Base-by-base conservation (phyloP, 345 rosid genomes). In the Kernera saxatilis region DNA sequence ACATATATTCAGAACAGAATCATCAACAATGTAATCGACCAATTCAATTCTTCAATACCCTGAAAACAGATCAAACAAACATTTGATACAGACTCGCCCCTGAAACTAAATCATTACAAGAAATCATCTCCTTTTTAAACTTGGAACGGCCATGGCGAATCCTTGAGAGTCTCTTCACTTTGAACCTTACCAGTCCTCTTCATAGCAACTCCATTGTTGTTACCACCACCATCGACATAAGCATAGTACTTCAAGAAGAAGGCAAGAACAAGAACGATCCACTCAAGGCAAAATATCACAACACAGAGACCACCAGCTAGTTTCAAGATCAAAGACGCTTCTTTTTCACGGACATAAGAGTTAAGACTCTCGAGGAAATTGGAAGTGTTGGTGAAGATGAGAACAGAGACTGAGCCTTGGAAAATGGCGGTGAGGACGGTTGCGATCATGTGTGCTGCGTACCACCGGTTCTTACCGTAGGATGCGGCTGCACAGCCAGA, bases 71-170 rank as follows among this genome's bases (percentile, higher is more conserved):
- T 75, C 65, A 52, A 69, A 75, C 41, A 33, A 54, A 52, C 50
- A 69, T 62, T 37, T 54, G 58, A 61, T 70, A 48, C 44, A 65
- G 58, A 26, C 14, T 23, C 50, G 17, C 17, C 37, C 22, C 37
- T 45, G 23, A 45, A 46, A 19, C 12, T 18, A 44, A 29, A 64
- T 18, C 48, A 55, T 26, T 48, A 71, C 63, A 44, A 69, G 26
- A 66, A 44, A 2, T 40, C 9, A 29, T 0, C 0, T 39, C 8
- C 5, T 69, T 25, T 14, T 83, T 70, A 91, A 41, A 90, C 92
- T 80, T 88, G 96, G 72, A 88, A 82, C 17, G 90, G 84, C 90
- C 88, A 90, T 48, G 97, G 95, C 86, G 95, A 92, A 64, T 88
- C 83, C 74, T 85, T 87, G 85, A 86, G 48, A 52, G 78, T 84